Evolutionary conservation across 2,329 filamentous ascomycete species (phyloP).

Genomic region (Cercospora janseana): DNA sequence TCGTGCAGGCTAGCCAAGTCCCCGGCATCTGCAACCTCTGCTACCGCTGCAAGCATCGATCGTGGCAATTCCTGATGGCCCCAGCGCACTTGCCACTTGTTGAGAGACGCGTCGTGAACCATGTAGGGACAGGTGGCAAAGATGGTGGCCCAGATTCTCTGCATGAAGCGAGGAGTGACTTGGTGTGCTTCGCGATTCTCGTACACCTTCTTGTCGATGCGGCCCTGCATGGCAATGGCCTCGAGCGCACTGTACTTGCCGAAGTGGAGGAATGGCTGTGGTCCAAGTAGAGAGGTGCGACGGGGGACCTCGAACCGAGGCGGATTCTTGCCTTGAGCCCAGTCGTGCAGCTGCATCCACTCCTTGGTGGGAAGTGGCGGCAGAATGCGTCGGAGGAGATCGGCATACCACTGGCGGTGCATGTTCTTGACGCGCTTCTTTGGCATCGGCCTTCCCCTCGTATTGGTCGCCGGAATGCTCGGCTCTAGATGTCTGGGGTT

Average conservation of each 20-base stretch:
- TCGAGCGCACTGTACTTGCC: slow-evolving; percentile 27
- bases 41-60: not conserved
- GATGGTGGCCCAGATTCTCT: slow-evolving; percentile 45
- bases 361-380: slow-evolving; percentile 48
- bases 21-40: not conserved
- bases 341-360: slow-evolving; percentile 44
- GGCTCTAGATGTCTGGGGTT: slow-evolving; percentile 30
- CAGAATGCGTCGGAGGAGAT: slow-evolving; percentile 43
- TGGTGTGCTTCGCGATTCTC: slow-evolving; percentile 32
- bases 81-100: slow-evolving; percentile 7
- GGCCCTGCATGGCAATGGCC: slow-evolving; percentile 17
- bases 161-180: slow-evolving; percentile 48
- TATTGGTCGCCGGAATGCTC: slow-evolving; percentile 45
- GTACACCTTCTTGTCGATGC: slow-evolving; percentile 15
- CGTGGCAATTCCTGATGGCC: slow-evolving; percentile 7
- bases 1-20: not conserved
- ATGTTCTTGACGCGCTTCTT: slow-evolving; percentile 45
- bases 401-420: slow-evolving; percentile 45
- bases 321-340: slow-evolving; percentile 35
- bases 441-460: slow-evolving; percentile 50
- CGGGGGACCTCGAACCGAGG: slow-evolving; percentile 11
- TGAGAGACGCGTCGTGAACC: not conserved
- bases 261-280: slow-evolving; percentile 4
- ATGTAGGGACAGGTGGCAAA: slow-evolving; percentile 31
- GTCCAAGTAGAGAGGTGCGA: slow-evolving; percentile 8